These are phyloP conservation scores for Heliocybe sulcata DNA, from an alignment of 1,284 basidiomycete species.

Conservation along the genomic window DNA sequence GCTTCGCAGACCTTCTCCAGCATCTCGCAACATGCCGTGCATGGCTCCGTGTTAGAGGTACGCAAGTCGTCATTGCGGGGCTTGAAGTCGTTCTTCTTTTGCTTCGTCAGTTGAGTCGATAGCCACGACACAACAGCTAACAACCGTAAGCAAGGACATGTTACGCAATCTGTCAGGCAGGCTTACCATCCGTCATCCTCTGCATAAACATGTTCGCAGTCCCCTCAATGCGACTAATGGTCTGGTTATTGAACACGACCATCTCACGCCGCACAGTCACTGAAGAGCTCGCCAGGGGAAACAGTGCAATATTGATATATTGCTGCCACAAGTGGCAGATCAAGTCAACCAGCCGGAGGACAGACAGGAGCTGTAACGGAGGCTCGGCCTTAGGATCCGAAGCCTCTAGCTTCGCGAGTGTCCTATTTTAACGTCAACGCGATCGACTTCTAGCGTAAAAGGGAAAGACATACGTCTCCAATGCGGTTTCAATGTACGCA, in stretches of 20 bases:
- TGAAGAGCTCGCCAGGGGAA: slow-evolving; percentile 83
- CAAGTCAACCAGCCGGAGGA: slow-evolving; percentile 78
- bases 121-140: slow-evolving; percentile 68
- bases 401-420: slow-evolving; percentile 64
- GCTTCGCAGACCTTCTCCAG: slow-evolving; percentile 77
- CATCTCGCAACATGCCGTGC: slow-evolving; percentile 81
- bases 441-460: slow-evolving; percentile 2
- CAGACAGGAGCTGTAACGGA: slow-evolving; percentile 60
- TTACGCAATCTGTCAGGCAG: background rate
- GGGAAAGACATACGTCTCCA: slow-evolving; percentile 71
- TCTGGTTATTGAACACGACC: slow-evolving; percentile 89
- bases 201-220: slow-evolving; percentile 83
- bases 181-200: slow-evolving; percentile 75
- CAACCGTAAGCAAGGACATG: background rate
- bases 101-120: slow-evolving; percentile 73
- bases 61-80: slow-evolving; percentile 94
- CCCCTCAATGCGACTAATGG: slow-evolving; percentile 82
- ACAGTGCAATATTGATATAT: slow-evolving; percentile 86
- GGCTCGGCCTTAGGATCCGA: slow-evolving; percentile 78
- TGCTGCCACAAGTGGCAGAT: slow-evolving; percentile 97
- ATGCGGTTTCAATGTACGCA: slow-evolving; percentile 85
- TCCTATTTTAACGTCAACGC: slow-evolving; percentile 36
- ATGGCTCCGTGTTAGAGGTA: slow-evolving; percentile 96
- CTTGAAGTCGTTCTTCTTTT: slow-evolving; percentile 96
- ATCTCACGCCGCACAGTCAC: slow-evolving; percentile 91